Base-by-base conservation (phyloP, 1,284 basidiomycete genomes). In the Bjerkandera adusta region DNA sequence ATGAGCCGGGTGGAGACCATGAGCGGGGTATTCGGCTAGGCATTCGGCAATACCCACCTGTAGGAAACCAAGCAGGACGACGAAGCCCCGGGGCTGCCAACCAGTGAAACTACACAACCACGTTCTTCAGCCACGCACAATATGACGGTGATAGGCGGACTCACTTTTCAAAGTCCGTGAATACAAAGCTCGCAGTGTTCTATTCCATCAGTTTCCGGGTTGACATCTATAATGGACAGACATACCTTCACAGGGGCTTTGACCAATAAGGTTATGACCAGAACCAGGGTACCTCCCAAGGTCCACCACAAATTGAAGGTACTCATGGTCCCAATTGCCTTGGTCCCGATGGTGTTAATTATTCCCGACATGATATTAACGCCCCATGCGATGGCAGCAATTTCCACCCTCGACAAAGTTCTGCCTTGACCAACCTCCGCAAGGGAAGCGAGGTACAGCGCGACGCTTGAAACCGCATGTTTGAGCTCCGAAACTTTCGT, bases 301-400 rank as follows among this genome's bases (percentile, higher is more conserved):
- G 78, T 82, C 79, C 78, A 81, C 79, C 79, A 82, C 15, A 81
- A 65, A 50, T 76, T 77, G 60, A 79, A 75, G 20, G 71, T 59
- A 53, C 78, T 79, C 73, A 79, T 76, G 3, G 68, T 64, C 1
- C 78, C 76, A 35, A 82, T 77, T 1, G 75, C 78, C 53, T 75
- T 76, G 16, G 79, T 81, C 2, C 79, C 79, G 20, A 78, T 56
- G 0, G 75, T 66, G 36, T 66, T 81, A 51, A 81, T 65, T 41
- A 79, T 61, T 0, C 77, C 79, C 12, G 75, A 78, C 7, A 67
- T 58, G 30, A 81, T 72, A 56, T 81, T 81, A 27, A 81, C 68
- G 3, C 69, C 76, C 79, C 78, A 81, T 4, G 78, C 77, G 42
- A 81, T 72, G 3, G 71, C 76, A 30, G 72, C 65, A 30, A 79